Base-by-base conservation (phyloP, 2,329 filamentous ascomycete species). In the Cordyceps cateniannulata region DNA sequence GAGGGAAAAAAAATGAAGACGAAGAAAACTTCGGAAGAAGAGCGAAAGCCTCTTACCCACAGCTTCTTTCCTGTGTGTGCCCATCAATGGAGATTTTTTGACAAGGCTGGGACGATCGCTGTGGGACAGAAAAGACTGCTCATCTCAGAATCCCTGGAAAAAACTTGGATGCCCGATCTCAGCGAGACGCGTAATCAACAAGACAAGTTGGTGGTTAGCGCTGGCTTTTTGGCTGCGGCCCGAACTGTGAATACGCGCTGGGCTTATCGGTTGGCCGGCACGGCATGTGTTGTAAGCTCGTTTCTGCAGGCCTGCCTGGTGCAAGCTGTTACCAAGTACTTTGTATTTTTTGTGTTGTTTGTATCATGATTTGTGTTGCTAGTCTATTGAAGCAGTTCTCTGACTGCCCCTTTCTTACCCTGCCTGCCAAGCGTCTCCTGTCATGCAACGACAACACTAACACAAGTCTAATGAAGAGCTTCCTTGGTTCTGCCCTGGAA, bases 401-500 rank as follows among this genome's bases (percentile, higher is more conserved):
- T 9, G 9, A 51, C 5, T 22, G 20, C 20, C 20, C 49, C 20
- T 24, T 52, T 42, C 27, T 10, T n/a, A 24, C 42, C n/a, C n/a
- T 45, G 35, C 22, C 8, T 44, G 54, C 54, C 54, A 57, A 27
- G 44, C 27, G 25, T 42, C 24, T 24, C 32, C 20, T 22, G 40
- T 45, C 35, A 35, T 55, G 52, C 40, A 56, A 10, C 24, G 40
- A 18, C 8, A n/a, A 14, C 25, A 9, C 29, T 22, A 52, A 16
- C 49, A 24, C 49, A n/a, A 35, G 25, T 29, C 40, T 55, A 45
- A 25, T 48, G 5, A 38, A 18, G 20, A 48, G 16, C 54, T 57
- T 48, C 54, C 54, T 57, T 57, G 54, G 5, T 57, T 57, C 38
- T 25, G 44, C 44, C 29, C 44, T 57, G 54, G 14, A 24, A 35